Evolutionary conservation across 352 stramenopile genomes (phyloP).

Genomic region (Phytopythium delawarense): DNA sequence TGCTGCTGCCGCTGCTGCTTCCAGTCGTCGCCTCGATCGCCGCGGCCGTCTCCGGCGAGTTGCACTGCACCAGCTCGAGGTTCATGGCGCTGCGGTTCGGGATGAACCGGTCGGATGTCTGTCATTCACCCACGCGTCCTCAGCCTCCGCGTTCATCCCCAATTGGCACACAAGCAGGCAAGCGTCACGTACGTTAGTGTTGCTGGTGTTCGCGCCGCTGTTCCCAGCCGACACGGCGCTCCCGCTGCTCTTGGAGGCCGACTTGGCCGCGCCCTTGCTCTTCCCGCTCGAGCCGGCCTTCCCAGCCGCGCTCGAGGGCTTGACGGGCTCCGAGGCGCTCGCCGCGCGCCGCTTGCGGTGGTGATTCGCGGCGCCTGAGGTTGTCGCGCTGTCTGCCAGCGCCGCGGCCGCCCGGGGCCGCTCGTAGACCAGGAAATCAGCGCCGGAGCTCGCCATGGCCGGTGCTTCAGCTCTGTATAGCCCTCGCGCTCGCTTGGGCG

Average conservation of each 20-base stretch:
- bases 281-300: constrained; percentile 5
- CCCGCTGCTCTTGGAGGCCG: not conserved
- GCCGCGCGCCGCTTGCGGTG: constrained; percentile 23
- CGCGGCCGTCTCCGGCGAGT: constrained; percentile 49
- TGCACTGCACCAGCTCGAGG: constrained; percentile 73
- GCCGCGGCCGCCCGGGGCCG: not conserved
- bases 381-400: not conserved
- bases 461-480: not conserved
- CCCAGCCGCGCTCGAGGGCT: not conserved
- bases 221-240: not conserved
- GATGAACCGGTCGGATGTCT: constrained; percentile 78
- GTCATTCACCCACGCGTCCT: not conserved
- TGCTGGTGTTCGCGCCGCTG: not conserved
- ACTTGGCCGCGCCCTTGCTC: not conserved
- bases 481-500: not conserved
- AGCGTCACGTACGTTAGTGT: constrained; percentile 2
- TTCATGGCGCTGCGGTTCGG: constrained; percentile 86
- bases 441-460: not conserved
- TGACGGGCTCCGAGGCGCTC: constrained; percentile 6
- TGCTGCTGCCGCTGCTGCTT: constrained; percentile 16
- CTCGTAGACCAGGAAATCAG: constrained; percentile 7
- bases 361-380: constrained; percentile 19
- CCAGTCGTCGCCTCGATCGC: constrained; percentile 32
- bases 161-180: not conserved
- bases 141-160: not conserved